Conservation (phyloP, 2,329 filamentous ascomycete genomes). For the Macroventuria anomochaeta region DNA sequence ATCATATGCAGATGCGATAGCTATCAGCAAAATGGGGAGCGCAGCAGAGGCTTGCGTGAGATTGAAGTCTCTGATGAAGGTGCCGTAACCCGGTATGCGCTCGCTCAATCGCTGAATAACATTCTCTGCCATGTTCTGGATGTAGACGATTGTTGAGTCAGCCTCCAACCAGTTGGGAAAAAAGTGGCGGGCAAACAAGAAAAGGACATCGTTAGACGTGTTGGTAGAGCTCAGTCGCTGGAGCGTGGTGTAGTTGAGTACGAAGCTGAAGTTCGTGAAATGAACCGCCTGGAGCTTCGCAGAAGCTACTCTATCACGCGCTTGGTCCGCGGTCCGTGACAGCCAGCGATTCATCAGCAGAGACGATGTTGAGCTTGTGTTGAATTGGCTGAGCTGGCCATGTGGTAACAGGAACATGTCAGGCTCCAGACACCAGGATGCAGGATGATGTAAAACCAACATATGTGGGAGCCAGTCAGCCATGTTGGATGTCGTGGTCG, state of each 20-base stretch:
- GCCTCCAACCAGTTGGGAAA: background rate
- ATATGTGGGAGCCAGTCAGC: conserved; percentile 33
- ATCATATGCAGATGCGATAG: conserved; percentile 2
- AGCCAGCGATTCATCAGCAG: conserved; percentile 1
- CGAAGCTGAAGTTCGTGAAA: conserved; percentile 25
- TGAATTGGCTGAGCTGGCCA: conserved; percentile 11
- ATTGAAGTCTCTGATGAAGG: conserved; percentile 1
- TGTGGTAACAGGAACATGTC: conserved; percentile 21
- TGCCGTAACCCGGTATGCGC: conserved; percentile 14
- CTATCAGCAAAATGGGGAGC: conserved; percentile 11
- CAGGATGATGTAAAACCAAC: conserved; percentile 26
- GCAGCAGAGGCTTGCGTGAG: conserved; percentile 19
- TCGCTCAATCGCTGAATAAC: conserved; percentile 8
- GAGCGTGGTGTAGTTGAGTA: conserved; percentile 22
- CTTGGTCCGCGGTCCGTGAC: background rate
- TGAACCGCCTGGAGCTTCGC: conserved; percentile 10
- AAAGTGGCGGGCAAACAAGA: conserved; percentile 6
- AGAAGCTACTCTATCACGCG: conserved; percentile 2
- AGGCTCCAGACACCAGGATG: conserved; percentile 13
- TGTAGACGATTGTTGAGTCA: background rate
- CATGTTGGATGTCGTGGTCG: conserved; percentile 10
- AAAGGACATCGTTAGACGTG: background rate
- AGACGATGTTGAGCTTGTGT: background rate
- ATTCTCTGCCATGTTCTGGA: background rate
- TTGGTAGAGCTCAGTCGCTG: conserved; percentile 12